Evolutionary conservation across 768 basidiomycete genomes (phyloP), one percentile per base, ranked within the genome.

Genomic region (Lepiota venenata): DNA sequence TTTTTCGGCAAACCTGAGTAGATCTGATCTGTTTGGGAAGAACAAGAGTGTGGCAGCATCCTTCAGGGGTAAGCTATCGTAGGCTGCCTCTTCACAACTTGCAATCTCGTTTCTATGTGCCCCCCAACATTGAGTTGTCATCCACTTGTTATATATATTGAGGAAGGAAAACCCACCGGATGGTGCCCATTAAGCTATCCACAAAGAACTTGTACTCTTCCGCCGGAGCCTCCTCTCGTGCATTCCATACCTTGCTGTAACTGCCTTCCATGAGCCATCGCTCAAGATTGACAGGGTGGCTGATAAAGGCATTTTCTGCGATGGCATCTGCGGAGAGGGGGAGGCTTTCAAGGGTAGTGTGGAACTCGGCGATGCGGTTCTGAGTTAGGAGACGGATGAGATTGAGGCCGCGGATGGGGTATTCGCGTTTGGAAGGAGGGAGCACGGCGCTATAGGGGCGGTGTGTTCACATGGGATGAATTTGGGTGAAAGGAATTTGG

Each of bases 251-350:
- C 68, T 96, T 96, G 71, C 91, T 93, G 69, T 98, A 99, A 63
- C 89, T 90, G 37, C 96, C 96, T 69, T 98, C 96, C 96, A 99
- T 99, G 42, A 98, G 80, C 91, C 95, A 98, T 47, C 90, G 80
- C 69, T 99, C 96, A 57, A 95, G 83, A 67, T 94, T 91, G 54
- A 94, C 87, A 11, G 92, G 91, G 66, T 93, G 93, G 50, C 81
- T 78, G 63, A 94, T 84, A 66, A 77, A 92, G 5, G 84, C 81
- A 66, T 88, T 89, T 29, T 82, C 76, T 27, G 76, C 72, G 57
- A 87, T 84, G 42, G 79, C 78, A 58, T 87, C 85, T 0, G 88
- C 83, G 12, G 52, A 54, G 15, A 54, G 46, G 39, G 83, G 80
- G 35, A 99, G 81, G 36, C 91, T 90, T 69, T 99, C 96, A 45